Evolutionary conservation across 148 eudicot species (phyloP).

Genomic region (Diospyros lotus): DNA sequence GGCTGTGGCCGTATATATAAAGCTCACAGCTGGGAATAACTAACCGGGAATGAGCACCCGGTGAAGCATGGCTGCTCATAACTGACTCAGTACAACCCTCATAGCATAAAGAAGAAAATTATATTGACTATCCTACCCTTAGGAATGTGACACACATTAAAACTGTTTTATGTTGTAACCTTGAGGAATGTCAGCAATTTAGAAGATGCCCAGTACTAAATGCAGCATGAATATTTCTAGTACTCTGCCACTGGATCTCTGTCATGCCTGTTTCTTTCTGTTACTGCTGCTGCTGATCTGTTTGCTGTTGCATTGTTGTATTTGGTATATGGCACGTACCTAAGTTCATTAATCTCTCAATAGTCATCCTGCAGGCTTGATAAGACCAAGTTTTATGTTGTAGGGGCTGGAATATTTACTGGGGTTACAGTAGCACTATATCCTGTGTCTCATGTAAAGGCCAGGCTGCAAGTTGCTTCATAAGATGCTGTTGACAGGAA

Average conservation of each 20-base stretch:
- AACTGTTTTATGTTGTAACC: too few species aligned
- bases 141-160: too few species aligned
- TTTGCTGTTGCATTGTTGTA: background rate
- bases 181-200: too few species aligned
- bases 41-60: too few species aligned
- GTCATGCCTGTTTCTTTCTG: background rate
- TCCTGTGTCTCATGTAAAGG: slow-evolving; percentile 90
- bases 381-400: slow-evolving; percentile 89
- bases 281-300: background rate
- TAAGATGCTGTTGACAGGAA: slow-evolving; percentile 58
- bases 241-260: background rate
- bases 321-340: background rate
- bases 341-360: slow-evolving; percentile 10
- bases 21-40: too few species aligned
- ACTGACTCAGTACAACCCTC: too few species aligned
- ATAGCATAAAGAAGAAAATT: too few species aligned
- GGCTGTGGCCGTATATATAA: too few species aligned
- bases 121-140: too few species aligned
- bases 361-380: slow-evolving; percentile 70
- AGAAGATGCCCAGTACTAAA: too few species aligned
- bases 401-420: slow-evolving; percentile 94
- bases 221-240: too few species aligned
- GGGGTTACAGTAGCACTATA: slow-evolving; percentile 87
- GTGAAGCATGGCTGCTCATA: too few species aligned
- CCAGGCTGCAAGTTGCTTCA: slow-evolving; percentile 90